Evolutionary conservation across 257 asterid species (phyloP), one percentile per base, ranked within the genome.

Genomic region (Oldenlandia corymbosa): DNA sequence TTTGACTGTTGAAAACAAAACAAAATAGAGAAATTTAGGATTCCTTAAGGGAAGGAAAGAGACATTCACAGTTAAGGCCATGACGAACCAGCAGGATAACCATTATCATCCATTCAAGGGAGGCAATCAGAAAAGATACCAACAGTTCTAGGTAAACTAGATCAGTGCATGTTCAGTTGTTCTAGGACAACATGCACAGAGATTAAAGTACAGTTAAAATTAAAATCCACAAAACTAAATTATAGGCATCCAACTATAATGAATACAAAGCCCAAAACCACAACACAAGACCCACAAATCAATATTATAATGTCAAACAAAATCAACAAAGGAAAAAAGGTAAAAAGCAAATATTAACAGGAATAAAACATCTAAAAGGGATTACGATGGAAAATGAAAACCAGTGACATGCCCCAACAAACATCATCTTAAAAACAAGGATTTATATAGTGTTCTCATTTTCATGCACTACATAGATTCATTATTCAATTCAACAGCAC

Each of bases 1-100:
- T 89, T 79, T 93, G 95, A 76, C 99, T 93, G 84, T 77, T 62
- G 65, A 63, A 68, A 57, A 66, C 42, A 39, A 56, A 47, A 58
- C 59, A 20, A 23, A 4, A 9, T 7, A 49, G 60, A 39, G 49
- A 57, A 60, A 60, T 45, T 39, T 67, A 17, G 59, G 48, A 27
- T 18, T 46, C 66, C 39, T 31, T 47, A 11, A 66, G 28, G 37
- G 26, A 31, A 32, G 61, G 32, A 67, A 39, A 59, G 50, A 55
- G 65, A 69, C 53, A 42, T 58, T 34, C 52, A 42, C 47, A 34
- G 58, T 32, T 58, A 65, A 0, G 37, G 48, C 62, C 27, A 6
- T 55, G 34, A 11, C n/a, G 37, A 36, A 34, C 17, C 10, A 31
- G 36, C 65, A 60, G 36, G n/a, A 26, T 27, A 14, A 26, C n/a